A percentile compares a stretch with the other conserved stretches of the same genome.
Conservation (phyloP, 2,329 filamentous ascomycete species). For the Cytospora chrysosperma region DNA sequence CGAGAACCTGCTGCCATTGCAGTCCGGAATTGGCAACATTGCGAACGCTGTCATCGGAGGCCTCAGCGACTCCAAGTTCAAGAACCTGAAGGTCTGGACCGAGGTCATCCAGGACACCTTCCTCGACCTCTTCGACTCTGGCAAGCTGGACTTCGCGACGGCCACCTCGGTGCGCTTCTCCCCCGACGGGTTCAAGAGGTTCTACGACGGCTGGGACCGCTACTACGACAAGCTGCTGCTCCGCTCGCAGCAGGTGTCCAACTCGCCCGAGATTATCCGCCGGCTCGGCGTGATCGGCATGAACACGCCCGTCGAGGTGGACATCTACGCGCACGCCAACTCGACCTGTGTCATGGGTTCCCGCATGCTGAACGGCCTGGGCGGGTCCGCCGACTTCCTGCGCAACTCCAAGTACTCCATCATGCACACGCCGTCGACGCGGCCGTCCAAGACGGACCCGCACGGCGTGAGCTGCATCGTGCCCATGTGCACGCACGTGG, state of each 20-base stretch:
- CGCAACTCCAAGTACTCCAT: slow-evolving; percentile 79
- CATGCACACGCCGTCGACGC: slow-evolving; percentile 86
- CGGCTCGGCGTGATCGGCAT: slow-evolving; percentile 86
- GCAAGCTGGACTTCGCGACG: slow-evolving; percentile 84
- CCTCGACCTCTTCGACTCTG: slow-evolving; percentile 87
- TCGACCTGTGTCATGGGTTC: slow-evolving; percentile 85
- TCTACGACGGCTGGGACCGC: slow-evolving; percentile 80
- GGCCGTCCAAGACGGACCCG: slow-evolving; percentile 79
- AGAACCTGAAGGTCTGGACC: slow-evolving; percentile 88
- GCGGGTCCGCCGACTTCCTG: slow-evolving; percentile 80
- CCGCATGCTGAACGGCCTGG: slow-evolving; percentile 83
- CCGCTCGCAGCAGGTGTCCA: slow-evolving; percentile 83
- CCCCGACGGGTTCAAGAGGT: slow-evolving; percentile 85
- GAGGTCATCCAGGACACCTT: slow-evolving; percentile 89
- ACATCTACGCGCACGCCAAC: slow-evolving; percentile 94
- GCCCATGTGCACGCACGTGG: slow-evolving; percentile 90
- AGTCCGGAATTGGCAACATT: slow-evolving; percentile 90
- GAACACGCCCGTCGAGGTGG: slow-evolving; percentile 93
- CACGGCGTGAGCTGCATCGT: slow-evolving; percentile 83
- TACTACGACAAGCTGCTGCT: slow-evolving; percentile 83
- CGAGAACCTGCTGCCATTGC: slow-evolving; percentile 72
- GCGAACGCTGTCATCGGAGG: slow-evolving; percentile 89
- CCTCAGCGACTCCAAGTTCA: slow-evolving; percentile 77
- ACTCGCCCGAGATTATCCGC: slow-evolving; percentile 87
- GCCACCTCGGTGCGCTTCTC: slow-evolving; percentile 90